Evolutionary conservation across 495 filamentous ascomycete genomes (phyloP).

Genomic region (Podospora pseudoanserina): DNA sequence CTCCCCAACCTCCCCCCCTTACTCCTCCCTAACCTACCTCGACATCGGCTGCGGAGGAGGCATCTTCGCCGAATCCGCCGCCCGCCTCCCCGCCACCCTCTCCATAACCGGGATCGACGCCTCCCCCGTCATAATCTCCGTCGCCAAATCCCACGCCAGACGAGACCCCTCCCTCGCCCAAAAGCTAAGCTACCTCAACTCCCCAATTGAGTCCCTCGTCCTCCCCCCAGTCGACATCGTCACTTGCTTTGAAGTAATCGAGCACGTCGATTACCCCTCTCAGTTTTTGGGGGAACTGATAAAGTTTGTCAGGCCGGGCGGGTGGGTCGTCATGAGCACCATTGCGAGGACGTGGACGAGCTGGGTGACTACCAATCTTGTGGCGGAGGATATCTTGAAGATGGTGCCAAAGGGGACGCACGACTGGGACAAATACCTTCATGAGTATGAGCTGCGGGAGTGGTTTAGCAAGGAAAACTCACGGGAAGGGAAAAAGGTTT

Average conservation of each 20-base stretch:
- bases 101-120: conserved; percentile 84
- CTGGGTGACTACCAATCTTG: conserved; percentile 85
- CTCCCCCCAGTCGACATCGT: conserved; percentile 65
- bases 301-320: conserved; percentile 77
- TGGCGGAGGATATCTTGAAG: conserved; percentile 83
- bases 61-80: conserved; percentile 91
- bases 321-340: conserved; percentile 87
- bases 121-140: conserved; percentile 67
- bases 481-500: conserved; percentile 45
- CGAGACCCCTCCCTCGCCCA: conserved; percentile 59
- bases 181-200: conserved; percentile 66
- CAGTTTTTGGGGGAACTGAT: conserved; percentile 66
- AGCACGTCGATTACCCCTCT: conserved; percentile 74
- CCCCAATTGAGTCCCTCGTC: conserved; percentile 64
- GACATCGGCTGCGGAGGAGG: conserved; percentile 96
- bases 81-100: conserved; percentile 62
- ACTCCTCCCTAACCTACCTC: conserved; percentile 61
- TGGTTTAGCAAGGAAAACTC: conserved; percentile 41
- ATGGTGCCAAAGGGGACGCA: conserved; percentile 92
- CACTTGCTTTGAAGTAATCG: conserved; percentile 88
- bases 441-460: conserved; percentile 70
- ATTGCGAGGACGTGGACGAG: conserved; percentile 84
- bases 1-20: background rate
- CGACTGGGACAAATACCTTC: conserved; percentile 93
- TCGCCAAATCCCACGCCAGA: conserved; percentile 71